These are phyloP conservation scores for Emergomyces pasteurianus DNA, from an alignment of 2,329 filamentous ascomycete genomes.

Conservation along the genomic window DNA sequence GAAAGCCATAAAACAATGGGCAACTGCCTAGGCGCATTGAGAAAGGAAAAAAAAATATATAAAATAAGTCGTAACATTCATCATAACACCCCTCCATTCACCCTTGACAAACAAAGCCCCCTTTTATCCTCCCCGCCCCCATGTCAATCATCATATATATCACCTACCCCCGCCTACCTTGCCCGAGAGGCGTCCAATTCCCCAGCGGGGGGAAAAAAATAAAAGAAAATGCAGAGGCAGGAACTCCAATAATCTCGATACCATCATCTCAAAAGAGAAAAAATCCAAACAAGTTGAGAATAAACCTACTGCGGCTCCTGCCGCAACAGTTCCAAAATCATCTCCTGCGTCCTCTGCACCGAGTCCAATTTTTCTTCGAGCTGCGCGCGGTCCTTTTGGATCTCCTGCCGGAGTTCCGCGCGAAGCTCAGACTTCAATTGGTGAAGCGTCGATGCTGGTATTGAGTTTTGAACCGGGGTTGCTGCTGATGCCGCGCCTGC, in stretches of 20 bases:
- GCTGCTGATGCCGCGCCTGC: not conserved
- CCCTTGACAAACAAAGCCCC: no score
- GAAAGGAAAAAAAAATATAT: not conserved
- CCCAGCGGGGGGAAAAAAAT: no score
- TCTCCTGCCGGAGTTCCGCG: slow-evolving; percentile 21
- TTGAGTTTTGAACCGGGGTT: not conserved
- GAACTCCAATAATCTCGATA: no score
- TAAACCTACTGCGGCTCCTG: slow-evolving; percentile 17
- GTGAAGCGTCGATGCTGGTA: slow-evolving; percentile 6
- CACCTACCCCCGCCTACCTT: not conserved
- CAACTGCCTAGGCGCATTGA: not conserved
- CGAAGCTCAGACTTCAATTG: slow-evolving; percentile 25
- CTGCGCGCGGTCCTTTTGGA: slow-evolving; percentile 21
- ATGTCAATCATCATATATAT: no score
- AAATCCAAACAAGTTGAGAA: no score
- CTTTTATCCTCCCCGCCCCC: no score
- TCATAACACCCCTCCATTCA: no score
- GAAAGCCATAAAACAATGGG: not conserved
- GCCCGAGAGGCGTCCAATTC: no score
- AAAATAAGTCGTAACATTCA: not conserved
- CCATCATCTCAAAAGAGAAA: no score
- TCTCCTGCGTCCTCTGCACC: slow-evolving; percentile 28
- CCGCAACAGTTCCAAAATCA: slow-evolving; percentile 30
- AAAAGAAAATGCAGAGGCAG: no score
- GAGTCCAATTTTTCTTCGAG: slow-evolving; percentile 27